Percentiles rank a stretch among this genome's conserved stretches.
phyloP scores from a whole-genome alignment of 2,329 filamentous ascomycete genomes.

The Plenodomus lindquistii region DNA sequence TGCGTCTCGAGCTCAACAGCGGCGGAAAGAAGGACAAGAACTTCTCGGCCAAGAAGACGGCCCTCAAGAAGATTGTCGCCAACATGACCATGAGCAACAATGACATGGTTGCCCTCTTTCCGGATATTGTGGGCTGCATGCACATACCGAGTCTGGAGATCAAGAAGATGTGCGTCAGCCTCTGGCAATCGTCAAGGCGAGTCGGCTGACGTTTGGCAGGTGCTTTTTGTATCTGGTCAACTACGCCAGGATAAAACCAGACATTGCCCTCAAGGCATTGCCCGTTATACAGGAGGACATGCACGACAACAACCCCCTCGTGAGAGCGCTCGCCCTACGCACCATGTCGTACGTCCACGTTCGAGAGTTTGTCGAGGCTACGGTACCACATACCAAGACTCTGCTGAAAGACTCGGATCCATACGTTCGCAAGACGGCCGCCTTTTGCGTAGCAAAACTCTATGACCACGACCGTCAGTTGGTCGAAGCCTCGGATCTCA shows the following conservation, averaged over 20 bases:
- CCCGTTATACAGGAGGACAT: constrained; percentile 90
- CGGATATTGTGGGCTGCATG: constrained; percentile 95
- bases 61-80: constrained; percentile 98
- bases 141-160: constrained; percentile 92
- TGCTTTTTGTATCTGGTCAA: constrained; percentile 98
- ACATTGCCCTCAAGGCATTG: constrained; percentile 90
- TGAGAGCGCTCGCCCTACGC: constrained; percentile 86
- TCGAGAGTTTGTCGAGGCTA: constrained; percentile 90
- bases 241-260: constrained; percentile 91
- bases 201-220: constrained; percentile 59
- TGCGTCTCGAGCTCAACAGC: constrained; percentile 90
- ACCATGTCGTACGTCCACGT: constrained; percentile 99
- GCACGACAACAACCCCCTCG: constrained; percentile 88
- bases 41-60: constrained; percentile 91
- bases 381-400: constrained; percentile 79
- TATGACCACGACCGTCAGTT: constrained; percentile 94
- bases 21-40: constrained; percentile 99
- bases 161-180: constrained; percentile 86
- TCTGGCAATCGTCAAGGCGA: not conserved
- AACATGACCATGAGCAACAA: constrained; percentile 99
- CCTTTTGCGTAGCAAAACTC: constrained; percentile 93
- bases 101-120: constrained; percentile 97
- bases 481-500: constrained; percentile 88
- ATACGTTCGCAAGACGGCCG: constrained; percentile 96
- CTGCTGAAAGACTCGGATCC: constrained; percentile 86